phyloP scores from a whole-genome alignment of 306 rosid genomes.

The Cucumis cinereus region DNA sequence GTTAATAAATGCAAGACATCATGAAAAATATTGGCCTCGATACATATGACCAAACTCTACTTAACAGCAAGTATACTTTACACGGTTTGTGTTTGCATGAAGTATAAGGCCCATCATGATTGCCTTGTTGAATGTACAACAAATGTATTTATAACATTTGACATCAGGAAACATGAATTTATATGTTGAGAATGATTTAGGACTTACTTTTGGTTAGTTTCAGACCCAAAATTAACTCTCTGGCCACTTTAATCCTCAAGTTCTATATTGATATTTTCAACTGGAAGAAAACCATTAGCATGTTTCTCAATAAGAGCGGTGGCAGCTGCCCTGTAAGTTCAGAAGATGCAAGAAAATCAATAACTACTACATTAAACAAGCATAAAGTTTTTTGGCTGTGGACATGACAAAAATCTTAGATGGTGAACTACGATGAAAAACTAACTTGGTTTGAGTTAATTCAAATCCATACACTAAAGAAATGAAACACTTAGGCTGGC shows the following conservation, averaged over 20 bases:
- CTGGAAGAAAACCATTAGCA: slow-evolving; percentile 60
- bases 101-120: slow-evolving; percentile 96
- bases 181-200: not conserved
- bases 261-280: slow-evolving; percentile 69
- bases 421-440: too few relatives aligned
- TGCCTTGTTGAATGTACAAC: slow-evolving; percentile 41
- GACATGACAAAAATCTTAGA: too few relatives aligned
- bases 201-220: slow-evolving; percentile 69
- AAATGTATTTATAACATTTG: not conserved
- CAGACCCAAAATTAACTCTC: slow-evolving; percentile 58
- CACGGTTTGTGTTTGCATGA: slow-evolving; percentile 72
- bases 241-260: slow-evolving; percentile 87
- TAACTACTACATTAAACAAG: too few relatives aligned
- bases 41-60: too few relatives aligned
- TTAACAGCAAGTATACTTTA: too few relatives aligned
- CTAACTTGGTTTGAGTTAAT: too few relatives aligned
- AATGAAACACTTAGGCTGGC: too few relatives aligned
- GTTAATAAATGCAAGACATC: not conserved
- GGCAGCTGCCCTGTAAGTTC: slow-evolving; percentile 51
- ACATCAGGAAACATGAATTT: slow-evolving; percentile 8
- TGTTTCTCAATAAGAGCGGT: slow-evolving; percentile 54
- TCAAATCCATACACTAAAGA: too few relatives aligned
- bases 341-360: slow-evolving; percentile 13
- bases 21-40: too few relatives aligned
- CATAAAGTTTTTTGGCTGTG: too few relatives aligned